phyloP scores from a whole-genome alignment of 2,329 filamentous ascomycete genomes.

The Mycocentrospora acerina region DNA sequence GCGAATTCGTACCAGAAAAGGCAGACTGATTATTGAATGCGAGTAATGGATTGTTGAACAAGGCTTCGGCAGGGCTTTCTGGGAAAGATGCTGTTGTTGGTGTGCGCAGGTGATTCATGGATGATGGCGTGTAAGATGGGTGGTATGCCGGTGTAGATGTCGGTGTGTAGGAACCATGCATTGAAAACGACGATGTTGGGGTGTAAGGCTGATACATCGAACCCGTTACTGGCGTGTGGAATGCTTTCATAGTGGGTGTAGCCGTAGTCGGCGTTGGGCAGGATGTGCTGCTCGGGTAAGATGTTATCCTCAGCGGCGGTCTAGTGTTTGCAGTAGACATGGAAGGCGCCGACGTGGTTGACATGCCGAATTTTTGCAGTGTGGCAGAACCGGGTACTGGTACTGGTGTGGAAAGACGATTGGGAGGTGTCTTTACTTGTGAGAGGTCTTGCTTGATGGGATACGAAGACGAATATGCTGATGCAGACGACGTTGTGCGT shows the following conservation, averaged over 20 bases:
- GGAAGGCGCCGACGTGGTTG: slow-evolving; percentile 16
- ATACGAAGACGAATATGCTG: slow-evolving; percentile 37
- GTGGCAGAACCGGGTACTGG: slow-evolving; percentile 25
- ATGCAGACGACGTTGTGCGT: slow-evolving; percentile 39
- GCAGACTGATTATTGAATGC: slow-evolving; percentile 23
- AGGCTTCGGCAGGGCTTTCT: slow-evolving; percentile 23
- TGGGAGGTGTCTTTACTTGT: slow-evolving; percentile 20
- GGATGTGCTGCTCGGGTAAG: slow-evolving; percentile 22
- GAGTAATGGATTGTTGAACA: slow-evolving; percentile 38
- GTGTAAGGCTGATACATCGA: slow-evolving; percentile 5
- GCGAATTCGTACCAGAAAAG: too few relatives aligned
- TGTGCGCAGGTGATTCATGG: slow-evolving; percentile 4
- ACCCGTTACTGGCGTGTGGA: not conserved
- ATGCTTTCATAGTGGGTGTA: slow-evolving; percentile 20
- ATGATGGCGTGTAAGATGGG: not conserved
- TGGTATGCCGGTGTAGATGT: slow-evolving; percentile 13
- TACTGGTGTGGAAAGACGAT: slow-evolving; percentile 36
- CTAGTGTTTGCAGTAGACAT: slow-evolving; percentile 22
- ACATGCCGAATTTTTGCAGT: slow-evolving; percentile 27
- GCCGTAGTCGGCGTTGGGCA: slow-evolving; percentile 29
- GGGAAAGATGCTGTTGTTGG: slow-evolving; percentile 20
- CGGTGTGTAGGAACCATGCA: slow-evolving; percentile 23
- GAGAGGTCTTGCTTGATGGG: slow-evolving; percentile 32
- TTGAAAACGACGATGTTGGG: slow-evolving; percentile 18
- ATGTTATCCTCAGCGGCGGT: slow-evolving; percentile 18